Evolutionary conservation across 352 stramenopile species (phyloP), one percentile per base, ranked within the genome.

Genomic region (Bremia lactucae): DNA sequence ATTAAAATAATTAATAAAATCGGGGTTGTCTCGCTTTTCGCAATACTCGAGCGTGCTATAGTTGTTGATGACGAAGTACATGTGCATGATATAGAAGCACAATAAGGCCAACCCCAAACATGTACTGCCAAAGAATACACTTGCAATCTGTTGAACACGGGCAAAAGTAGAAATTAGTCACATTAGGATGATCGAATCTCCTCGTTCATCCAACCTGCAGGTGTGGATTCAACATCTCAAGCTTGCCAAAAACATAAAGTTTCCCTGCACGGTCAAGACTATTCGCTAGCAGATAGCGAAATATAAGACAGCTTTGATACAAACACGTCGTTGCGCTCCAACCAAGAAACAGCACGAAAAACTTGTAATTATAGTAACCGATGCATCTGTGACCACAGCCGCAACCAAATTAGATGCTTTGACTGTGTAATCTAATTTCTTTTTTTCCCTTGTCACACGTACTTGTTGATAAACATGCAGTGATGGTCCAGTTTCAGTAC

Each of bases 401-500:
- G 5, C 19, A 36, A 45, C 14, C 6, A 40, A 35, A n/a, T 11
- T 46, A 23, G 51, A 28, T 42, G 37, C 33, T 24, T 46, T 29
- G 21, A 25, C 15, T 14, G 15, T 16, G 11, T 13, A 37, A 19
- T 29, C 18, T 16, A 22, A 23, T 31, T 18, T 10, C 3, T 33
- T 26, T 15, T 31, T 29, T 18, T 10, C 42, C 33, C 18, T 2
- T 29, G 16, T 58, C n/a, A n/a, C n/a, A 54, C 50, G 50, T 60
- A 89, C 77, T 93, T 93, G 68, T 93, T 93, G 47, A 90, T 81
- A 62, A 84, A 93, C 42, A 89, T 59, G 57, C 80, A 93, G 49
- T 93, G 80, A 53, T 93, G 80, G 48, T 93, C 80, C 80, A 93
- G 90, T 57, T 90, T 90, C 51, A 85, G 64, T 45, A 93, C 69